phyloP scores from a whole-genome alignment of 225 moss, liverwort and hornwort genomes.

The Marchantia polymorpha region DNA sequence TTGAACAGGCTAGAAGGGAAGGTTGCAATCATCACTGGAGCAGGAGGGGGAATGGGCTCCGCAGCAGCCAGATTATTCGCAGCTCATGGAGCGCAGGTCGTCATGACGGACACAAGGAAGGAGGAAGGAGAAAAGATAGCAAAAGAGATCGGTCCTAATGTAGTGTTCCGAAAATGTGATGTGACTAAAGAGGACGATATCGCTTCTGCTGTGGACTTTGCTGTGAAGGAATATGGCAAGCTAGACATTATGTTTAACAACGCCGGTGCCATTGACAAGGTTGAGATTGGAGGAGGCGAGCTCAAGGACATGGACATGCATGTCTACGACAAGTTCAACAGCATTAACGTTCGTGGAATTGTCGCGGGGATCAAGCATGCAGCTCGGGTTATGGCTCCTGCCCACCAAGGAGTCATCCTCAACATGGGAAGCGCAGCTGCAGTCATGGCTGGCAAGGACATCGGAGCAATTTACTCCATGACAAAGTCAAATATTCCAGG shows the following conservation, averaged over 20 bases:
- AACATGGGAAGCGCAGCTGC: slow-evolving; percentile 5
- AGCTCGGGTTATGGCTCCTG: slow-evolving; percentile 18
- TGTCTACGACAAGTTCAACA: background rate
- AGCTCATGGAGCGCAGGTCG: slow-evolving; percentile 26
- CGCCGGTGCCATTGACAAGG: background rate
- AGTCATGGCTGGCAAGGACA: too few species aligned
- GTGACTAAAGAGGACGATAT: slow-evolving; percentile 17
- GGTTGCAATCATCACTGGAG: slow-evolving; percentile 32
- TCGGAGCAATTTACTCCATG: slow-evolving; percentile 12
- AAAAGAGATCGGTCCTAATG: background rate
- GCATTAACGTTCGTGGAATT: slow-evolving; percentile 5
- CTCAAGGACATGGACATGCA: slow-evolving; percentile 16
- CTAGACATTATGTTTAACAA: slow-evolving; percentile 31
- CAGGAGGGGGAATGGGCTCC: slow-evolving; percentile 11
- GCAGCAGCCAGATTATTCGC: slow-evolving; percentile 12
- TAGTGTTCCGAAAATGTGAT: slow-evolving; percentile 21
- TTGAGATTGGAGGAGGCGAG: too few species aligned
- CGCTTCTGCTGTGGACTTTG: slow-evolving; percentile 20
- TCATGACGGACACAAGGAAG: slow-evolving; percentile 2
- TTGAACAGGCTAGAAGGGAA: slow-evolving; percentile 23
- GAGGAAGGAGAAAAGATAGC: background rate
- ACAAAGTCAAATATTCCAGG: slow-evolving; percentile 8
- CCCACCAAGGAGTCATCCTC: slow-evolving; percentile 14
- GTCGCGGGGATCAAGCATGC: slow-evolving; percentile 29
- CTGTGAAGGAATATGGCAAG: slow-evolving; percentile 27